phyloP scores from a whole-genome alignment of 768 basidiomycete species.

The Kwoniella heveanensis region DNA sequence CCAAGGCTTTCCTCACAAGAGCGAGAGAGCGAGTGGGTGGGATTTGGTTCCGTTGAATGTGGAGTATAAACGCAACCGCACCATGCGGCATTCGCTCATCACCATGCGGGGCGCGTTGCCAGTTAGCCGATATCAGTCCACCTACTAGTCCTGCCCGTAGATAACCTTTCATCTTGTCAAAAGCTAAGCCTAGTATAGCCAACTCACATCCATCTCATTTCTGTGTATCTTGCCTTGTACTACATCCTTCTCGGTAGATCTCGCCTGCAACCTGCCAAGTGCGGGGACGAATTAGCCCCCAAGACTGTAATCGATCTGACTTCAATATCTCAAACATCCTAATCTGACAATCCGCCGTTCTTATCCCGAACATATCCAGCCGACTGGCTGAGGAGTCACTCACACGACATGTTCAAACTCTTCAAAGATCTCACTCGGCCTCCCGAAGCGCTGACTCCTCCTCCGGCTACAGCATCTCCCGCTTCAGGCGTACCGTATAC shows the following conservation, averaged over 20 bases:
- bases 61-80: no score
- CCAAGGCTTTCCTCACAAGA: no score
- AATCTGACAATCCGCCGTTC: no score
- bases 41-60: neutral
- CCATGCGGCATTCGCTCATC: no score
- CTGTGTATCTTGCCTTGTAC: neutral
- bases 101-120: neutral
- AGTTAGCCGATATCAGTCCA: constrained; percentile 1
- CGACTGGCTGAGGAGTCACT: neutral
- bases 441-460: constrained; percentile 35
- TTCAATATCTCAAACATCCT: no score
- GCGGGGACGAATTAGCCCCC: neutral
- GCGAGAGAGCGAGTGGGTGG: no score
- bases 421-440: constrained; percentile 49
- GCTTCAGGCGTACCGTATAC: constrained; percentile 9
- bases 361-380: no score
- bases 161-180: no score
- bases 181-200: no score
- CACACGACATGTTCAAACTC: constrained; percentile 51
- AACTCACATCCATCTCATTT: neutral
- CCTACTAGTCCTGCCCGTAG: no score
- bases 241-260: neutral
- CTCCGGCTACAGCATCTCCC: constrained; percentile 21
- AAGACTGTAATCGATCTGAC: neutral
- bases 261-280: neutral